A percentile compares a stretch with the other conserved stretches of the same genome.
These are phyloP conservation scores for Calonectria hawksworthii DNA, from an alignment of 2,329 filamentous ascomycete species.

Conservation along the genomic window DNA sequence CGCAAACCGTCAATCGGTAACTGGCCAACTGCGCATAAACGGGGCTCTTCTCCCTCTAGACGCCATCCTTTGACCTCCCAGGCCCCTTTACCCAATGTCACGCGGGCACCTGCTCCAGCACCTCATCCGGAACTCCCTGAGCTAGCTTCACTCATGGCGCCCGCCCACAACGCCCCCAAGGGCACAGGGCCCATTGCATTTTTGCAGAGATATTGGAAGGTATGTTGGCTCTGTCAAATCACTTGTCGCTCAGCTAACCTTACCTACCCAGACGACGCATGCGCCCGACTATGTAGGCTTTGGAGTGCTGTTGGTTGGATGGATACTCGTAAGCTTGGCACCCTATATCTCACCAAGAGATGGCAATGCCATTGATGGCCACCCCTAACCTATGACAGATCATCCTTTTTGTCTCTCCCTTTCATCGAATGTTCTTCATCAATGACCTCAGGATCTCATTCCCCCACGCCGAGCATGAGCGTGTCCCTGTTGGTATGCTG, in stretches of 20 bases:
- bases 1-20: background rate
- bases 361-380: slow-evolving; percentile 10
- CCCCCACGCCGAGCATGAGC: slow-evolving; percentile 86
- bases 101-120: slow-evolving; percentile 14
- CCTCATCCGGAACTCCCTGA: slow-evolving; percentile 4
- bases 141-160: slow-evolving; percentile 41
- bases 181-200: slow-evolving; percentile 43
- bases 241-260: background rate
- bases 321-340: slow-evolving; percentile 66
- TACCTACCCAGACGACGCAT: slow-evolving; percentile 77
- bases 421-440: slow-evolving; percentile 94
- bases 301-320: slow-evolving; percentile 75
- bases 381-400: slow-evolving; percentile 40
- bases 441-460: slow-evolving; percentile 88
- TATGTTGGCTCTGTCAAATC: slow-evolving; percentile 39
- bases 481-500: slow-evolving; percentile 81
- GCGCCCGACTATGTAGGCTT: slow-evolving; percentile 91
- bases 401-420: slow-evolving; percentile 74
- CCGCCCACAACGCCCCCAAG: slow-evolving; percentile 35
- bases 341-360: slow-evolving; percentile 23
- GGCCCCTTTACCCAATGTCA: slow-evolving; percentile 26
- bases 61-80: slow-evolving; percentile 9
- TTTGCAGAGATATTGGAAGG: slow-evolving; percentile 63
- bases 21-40: background rate
- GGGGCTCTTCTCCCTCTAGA: background rate